Evolutionary conservation across 257 asterid genomes (phyloP).

Genomic region (Salvia hispanica): DNA sequence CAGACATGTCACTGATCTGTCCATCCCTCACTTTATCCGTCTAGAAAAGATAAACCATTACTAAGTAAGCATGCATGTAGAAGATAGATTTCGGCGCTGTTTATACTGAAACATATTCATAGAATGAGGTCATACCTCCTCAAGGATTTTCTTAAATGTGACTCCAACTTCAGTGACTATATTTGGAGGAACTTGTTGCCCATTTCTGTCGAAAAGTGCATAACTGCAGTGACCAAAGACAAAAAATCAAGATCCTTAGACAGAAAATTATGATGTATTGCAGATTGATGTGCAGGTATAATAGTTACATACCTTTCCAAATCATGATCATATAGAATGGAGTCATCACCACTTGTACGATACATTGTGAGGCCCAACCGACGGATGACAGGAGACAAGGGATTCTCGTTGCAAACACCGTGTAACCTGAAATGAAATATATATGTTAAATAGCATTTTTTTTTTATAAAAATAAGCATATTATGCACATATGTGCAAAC

Average conservation of each 20-base stretch:
- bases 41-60: conserved; percentile 44
- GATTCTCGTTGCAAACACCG: conserved; percentile 99
- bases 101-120: conserved; percentile 1
- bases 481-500: conserved; percentile 4
- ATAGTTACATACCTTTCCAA: conserved; percentile 71
- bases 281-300: conserved; percentile 25
- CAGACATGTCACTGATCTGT: conserved; percentile 76
- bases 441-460: neutral
- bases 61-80: conserved; percentile 28
- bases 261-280: neutral
- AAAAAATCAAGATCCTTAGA: conserved; percentile 9
- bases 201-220: conserved; percentile 77
- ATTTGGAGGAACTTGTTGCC: conserved; percentile 82
- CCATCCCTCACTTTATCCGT: conserved; percentile 88
- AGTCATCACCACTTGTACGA: conserved; percentile 95
- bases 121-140: conserved; percentile 61
- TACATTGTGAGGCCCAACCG: conserved; percentile 82
- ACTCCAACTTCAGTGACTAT: conserved; percentile 87
- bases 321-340: conserved; percentile 94
- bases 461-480: conserved; percentile 11
- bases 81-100: neutral
- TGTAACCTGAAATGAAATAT: conserved; percentile 66
- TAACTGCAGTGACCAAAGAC: conserved; percentile 50
- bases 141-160: conserved; percentile 79
- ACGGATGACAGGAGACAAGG: conserved; percentile 89